Evolutionary conservation across 73 alveolate species (phyloP).

Genomic region (Tetrahymena thermophila): DNA sequence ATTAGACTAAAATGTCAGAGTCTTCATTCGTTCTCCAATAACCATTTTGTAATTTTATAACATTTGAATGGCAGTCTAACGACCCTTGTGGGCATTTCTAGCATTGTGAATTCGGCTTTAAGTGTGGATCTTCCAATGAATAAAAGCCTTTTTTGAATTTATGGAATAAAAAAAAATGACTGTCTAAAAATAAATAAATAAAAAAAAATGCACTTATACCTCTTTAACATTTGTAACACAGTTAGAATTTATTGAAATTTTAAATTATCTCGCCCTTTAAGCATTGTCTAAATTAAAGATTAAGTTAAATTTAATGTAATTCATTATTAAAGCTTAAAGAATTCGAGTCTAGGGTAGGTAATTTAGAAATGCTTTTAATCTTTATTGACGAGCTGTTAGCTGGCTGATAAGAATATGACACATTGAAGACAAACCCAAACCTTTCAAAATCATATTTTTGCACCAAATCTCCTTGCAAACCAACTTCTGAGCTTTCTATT

Average conservation of each 20-base stretch:
- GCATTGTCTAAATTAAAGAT: neutral
- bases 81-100: neutral
- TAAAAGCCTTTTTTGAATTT: neutral
- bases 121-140: neutral
- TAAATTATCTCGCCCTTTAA: neutral
- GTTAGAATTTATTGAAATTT: neutral
- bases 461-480: neutral
- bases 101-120: neutral
- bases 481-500: neutral
- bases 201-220: too few species aligned
- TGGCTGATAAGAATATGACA: neutral
- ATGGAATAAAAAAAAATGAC: too few species aligned
- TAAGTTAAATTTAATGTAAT: neutral
- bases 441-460: neutral
- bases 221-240: neutral
- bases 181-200: too few species aligned
- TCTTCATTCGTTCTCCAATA: neutral
- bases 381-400: neutral
- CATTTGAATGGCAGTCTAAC: neutral
- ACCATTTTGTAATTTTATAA: neutral
- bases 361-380: neutral
- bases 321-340: neutral
- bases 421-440: neutral
- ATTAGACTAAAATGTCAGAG: neutral
- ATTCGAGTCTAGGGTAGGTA: neutral